Conservation (phyloP, 2,329 filamentous ascomycete genomes). For the Aspergillus melleus region DNA sequence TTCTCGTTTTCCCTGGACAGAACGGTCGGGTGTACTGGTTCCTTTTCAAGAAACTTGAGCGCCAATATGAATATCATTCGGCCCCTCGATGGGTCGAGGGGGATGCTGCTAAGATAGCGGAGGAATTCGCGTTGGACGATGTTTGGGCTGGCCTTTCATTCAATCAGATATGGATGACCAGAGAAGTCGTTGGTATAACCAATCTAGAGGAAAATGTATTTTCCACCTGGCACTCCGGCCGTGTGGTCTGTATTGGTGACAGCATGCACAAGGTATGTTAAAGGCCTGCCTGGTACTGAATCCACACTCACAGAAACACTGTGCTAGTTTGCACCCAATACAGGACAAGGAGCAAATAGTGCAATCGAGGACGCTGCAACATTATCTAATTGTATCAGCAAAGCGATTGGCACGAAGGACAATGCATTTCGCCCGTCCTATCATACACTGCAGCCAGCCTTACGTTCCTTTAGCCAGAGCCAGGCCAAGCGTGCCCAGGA, state of each 20-base stretch:
- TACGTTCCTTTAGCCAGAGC: no score
- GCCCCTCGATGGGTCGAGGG: slow-evolving; percentile 7
- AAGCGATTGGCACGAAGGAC: no score
- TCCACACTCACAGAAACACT: background rate
- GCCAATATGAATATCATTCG: slow-evolving; percentile 12
- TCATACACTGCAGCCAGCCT: no score
- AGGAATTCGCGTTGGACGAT: background rate
- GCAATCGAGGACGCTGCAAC: slow-evolving; percentile 40
- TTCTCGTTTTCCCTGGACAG: slow-evolving; percentile 19
- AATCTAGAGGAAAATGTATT: slow-evolving; percentile 24
- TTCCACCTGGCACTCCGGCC: slow-evolving; percentile 20
- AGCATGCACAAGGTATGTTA: slow-evolving; percentile 25
- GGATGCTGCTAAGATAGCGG: background rate
- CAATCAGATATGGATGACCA: slow-evolving; percentile 18
- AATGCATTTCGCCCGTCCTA: no score
- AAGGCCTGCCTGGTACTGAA: background rate
- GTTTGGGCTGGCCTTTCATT: slow-evolving; percentile 11
- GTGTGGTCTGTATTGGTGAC: slow-evolving; percentile 24
- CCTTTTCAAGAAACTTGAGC: slow-evolving; percentile 20
- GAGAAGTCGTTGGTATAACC: slow-evolving; percentile 9
- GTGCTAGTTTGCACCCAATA: slow-evolving; percentile 31
- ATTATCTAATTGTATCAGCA: no score
- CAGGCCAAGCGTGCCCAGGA: no score
- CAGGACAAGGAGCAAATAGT: slow-evolving; percentile 40
- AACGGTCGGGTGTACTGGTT: slow-evolving; percentile 26